Conservation (phyloP, 2,329 filamentous ascomycete genomes). For the Ramularia endophylla region DNA sequence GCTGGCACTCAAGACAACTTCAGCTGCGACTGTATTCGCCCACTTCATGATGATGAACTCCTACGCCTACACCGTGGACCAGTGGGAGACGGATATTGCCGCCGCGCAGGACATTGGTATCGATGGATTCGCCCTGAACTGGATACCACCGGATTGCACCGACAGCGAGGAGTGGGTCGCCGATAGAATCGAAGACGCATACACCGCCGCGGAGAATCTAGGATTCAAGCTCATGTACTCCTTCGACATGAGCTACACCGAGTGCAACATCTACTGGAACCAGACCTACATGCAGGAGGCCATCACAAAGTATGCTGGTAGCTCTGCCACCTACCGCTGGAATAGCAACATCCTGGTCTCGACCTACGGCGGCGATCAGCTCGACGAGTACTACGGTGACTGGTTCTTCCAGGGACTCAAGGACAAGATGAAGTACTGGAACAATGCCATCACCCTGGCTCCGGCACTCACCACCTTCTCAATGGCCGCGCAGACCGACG, state of each 20-base stretch:
- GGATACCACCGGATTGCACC: slow-evolving; percentile 32
- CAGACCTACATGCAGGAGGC: slow-evolving; percentile 31
- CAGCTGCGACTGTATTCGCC: slow-evolving; percentile 30
- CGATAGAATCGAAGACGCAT: slow-evolving; percentile 33
- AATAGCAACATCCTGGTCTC: slow-evolving; percentile 34
- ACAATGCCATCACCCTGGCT: slow-evolving; percentile 29
- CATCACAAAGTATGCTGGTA: slow-evolving; percentile 29
- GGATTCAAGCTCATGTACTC: slow-evolving; percentile 35
- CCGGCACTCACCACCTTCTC: slow-evolving; percentile 32
- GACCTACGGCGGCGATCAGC: slow-evolving; percentile 32
- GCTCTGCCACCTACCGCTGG: slow-evolving; percentile 31
- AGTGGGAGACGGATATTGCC: slow-evolving; percentile 32
- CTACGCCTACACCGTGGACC: slow-evolving; percentile 29
- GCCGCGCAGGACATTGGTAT: slow-evolving; percentile 31
- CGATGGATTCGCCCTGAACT: slow-evolving; percentile 35
- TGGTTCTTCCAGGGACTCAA: slow-evolving; percentile 33
- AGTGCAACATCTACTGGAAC: slow-evolving; percentile 34
- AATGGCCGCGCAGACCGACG: slow-evolving; percentile 24
- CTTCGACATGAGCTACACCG: slow-evolving; percentile 35
- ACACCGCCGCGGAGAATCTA: slow-evolving; percentile 27
- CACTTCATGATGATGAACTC: slow-evolving; percentile 35
- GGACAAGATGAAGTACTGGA: slow-evolving; percentile 25
- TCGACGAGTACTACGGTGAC: slow-evolving; percentile 29
- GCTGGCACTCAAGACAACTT: slow-evolving; percentile 20
- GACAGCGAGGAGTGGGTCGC: slow-evolving; percentile 28